Percentiles rank a stretch among this genome's conserved stretches.
These are phyloP conservation scores for Paratinospora sagittata DNA, from an alignment of 164 flowering plant genomes.

Conservation along the genomic window DNA sequence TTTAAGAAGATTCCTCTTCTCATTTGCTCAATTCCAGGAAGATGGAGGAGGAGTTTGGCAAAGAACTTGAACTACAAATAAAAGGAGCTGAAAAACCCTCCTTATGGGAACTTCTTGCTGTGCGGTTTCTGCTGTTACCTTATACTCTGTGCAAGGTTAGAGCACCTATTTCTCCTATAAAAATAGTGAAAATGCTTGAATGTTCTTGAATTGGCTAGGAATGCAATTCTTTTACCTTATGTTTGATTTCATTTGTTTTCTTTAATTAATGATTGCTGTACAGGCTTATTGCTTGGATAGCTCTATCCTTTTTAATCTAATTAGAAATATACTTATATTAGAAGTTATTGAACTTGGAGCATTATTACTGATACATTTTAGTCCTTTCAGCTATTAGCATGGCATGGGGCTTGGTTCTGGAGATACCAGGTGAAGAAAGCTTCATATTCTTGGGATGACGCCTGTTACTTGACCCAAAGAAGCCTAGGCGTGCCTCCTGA, in stretches of 20 bases:
- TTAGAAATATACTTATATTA: background rate
- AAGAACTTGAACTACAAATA: slow-evolving; percentile 87
- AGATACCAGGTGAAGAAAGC: slow-evolving; percentile 63
- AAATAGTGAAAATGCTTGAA: background rate
- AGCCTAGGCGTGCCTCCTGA: slow-evolving; percentile 56
- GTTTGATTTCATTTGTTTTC: background rate
- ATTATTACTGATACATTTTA: slow-evolving; percentile 17
- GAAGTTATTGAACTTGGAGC: background rate
- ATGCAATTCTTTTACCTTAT: background rate
- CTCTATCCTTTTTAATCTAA: background rate
- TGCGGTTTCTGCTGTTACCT: slow-evolving; percentile 71
- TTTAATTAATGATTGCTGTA: background rate
- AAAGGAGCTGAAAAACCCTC: slow-evolving; percentile 88
- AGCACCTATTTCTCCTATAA: background rate
- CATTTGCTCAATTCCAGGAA: slow-evolving; percentile 44
- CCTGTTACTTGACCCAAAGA: slow-evolving; percentile 65
- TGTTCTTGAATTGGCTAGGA: background rate
- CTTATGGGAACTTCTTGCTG: slow-evolving; percentile 68
- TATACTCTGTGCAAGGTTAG: slow-evolving; percentile 82
- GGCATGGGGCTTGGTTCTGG: slow-evolving; percentile 82
- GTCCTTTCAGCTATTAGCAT: slow-evolving; percentile 55
- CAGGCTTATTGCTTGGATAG: background rate
- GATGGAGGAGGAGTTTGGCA: slow-evolving; percentile 68
- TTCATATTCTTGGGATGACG: slow-evolving; percentile 94
- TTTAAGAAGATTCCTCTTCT: slow-evolving; percentile 5